Evolutionary conservation across 805 yeast genomes (phyloP), one percentile per base, ranked within the genome.

Genomic region (Schwanniomyces yamadae): DNA sequence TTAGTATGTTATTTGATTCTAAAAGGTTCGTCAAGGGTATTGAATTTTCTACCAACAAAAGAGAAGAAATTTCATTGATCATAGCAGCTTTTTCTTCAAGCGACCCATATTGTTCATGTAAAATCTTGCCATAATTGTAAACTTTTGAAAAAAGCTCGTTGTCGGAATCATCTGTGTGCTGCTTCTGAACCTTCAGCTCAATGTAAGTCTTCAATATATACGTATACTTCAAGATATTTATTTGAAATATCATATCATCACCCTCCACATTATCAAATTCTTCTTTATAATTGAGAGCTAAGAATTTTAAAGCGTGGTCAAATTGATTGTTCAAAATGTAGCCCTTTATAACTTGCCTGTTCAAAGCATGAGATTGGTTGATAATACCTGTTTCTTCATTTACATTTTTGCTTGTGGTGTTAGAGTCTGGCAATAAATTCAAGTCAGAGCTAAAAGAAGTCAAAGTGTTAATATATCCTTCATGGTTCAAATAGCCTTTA

Each of bases 401-500:
- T 9, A 40, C 44, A 5, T 33, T 34, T 9, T 39, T 33, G 10
- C 17, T 24, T 16, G 36, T 20, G 5, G 16, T 22, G 13, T 46
- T 42, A 23, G 52, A 54, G 6, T 29, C 27, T 6, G 46, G 29
- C 24, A 66, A 46, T 9, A 49, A 54, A 8, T 38, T 39, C 17
- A 67, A 44, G 40, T 68, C 73, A 1, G 46, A 31, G 12, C 52
- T 47, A 34, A 66, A 63, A 3, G 69, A 57, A 20, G 54, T 54
- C 19, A 59, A 55, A 0, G 72, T 59, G 3, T 59, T 58, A 32
- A 61, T 46, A 35, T 59, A 63, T 1, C 71, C 72, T 47, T 67
- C 69, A 17, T 63, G 63, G 17, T 56, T 52, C 33, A 68, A 49
- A 40, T 68, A 66, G 3, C 67, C 71, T 37, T 58, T 56, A 14